Conservation (phyloP, 495 filamentous ascomycete species). For the Cairneyella variabilis region DNA sequence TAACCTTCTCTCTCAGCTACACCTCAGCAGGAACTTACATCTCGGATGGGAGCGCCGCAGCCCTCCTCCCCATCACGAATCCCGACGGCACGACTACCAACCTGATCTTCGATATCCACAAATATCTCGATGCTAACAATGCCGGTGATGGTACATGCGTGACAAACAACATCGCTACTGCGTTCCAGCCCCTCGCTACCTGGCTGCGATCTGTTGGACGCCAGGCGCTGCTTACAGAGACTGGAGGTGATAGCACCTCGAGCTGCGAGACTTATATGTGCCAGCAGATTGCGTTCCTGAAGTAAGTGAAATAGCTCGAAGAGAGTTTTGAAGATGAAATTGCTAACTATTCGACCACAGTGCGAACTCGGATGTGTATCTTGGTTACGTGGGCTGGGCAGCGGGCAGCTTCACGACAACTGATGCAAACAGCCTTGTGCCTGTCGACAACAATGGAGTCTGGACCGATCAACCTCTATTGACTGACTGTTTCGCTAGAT, state of each 20-base stretch:
- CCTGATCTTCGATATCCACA: constrained; percentile 51
- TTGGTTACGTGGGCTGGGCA: constrained; percentile 38
- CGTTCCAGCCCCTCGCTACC: constrained; percentile 41
- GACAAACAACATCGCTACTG: constrained; percentile 41
- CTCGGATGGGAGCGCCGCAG: constrained; percentile 38
- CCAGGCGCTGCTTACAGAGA: constrained; percentile 49
- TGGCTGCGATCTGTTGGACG: constrained; percentile 45
- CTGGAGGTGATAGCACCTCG: constrained; percentile 45
- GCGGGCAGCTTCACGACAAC: background rate
- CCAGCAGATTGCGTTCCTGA: constrained; percentile 29
- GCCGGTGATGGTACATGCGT: constrained; percentile 46
- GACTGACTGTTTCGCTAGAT: too few relatives aligned
- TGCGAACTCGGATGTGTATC: constrained; percentile 44
- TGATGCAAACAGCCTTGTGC: background rate
- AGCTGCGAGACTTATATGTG: constrained; percentile 37
- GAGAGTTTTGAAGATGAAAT: too few relatives aligned
- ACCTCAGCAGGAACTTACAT: constrained; percentile 42
- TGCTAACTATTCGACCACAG: background rate
- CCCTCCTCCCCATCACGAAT: constrained; percentile 46
- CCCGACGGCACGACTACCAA: constrained; percentile 46
- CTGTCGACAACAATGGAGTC: background rate
- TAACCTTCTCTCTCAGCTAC: too few relatives aligned
- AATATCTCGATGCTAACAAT: constrained; percentile 53
- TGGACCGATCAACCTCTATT: background rate
- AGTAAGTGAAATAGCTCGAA: constrained; percentile 20